Base-by-base conservation (phyloP, 129 eudicot species). In the Artemisia annua region DNA sequence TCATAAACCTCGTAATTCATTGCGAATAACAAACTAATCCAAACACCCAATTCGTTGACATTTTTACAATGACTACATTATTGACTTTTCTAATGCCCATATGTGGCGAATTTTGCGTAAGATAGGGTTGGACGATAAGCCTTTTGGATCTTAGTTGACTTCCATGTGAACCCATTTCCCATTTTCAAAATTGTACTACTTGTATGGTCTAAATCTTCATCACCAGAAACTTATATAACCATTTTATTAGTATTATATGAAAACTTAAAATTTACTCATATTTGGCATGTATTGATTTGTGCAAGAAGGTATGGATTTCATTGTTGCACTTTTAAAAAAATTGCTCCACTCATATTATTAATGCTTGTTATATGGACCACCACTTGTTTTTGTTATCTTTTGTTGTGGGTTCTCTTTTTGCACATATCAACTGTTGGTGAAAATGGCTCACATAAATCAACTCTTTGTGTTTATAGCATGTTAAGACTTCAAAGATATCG, bases 311-410 rank as follows among this genome's bases (percentile, higher is more conserved):
- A 26, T 51, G 60, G 75, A 71, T 26, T 66, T 57, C 53, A 15
- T 68, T 43, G 44, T 57, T 56, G 72, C 49, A 46, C 30, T 56
- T 60, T 48, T 32, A 15, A 12, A n/a, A 39, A 53, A 52, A 62
- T 24, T 75, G 75, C 67, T 35, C 78, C 83, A 72, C 83, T 56
- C 69, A 69, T 67, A 57, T 57, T 63, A 61, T 48, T 64, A 66
- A 66, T 71, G 70, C 61, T 71, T 19, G 7, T 2, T 51, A 7
- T 39, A 39, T 82, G 83, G 86, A 73, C 83, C 86, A 78, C 80
- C 77, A 78, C 66, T 71, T 68, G 61, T 68, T 62, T 79, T 52
- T 22, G 69, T 16, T 22, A 28, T 22, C 48, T 44, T n/a, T 63
- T 67, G 17, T 56, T 48, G 26, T 28, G 1, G 19, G 16, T 26